A percentile compares a stretch with the other conserved stretches of the same genome.
Conservation (phyloP, 2,329 filamentous ascomycete genomes). For the Alternaria triticina region DNA sequence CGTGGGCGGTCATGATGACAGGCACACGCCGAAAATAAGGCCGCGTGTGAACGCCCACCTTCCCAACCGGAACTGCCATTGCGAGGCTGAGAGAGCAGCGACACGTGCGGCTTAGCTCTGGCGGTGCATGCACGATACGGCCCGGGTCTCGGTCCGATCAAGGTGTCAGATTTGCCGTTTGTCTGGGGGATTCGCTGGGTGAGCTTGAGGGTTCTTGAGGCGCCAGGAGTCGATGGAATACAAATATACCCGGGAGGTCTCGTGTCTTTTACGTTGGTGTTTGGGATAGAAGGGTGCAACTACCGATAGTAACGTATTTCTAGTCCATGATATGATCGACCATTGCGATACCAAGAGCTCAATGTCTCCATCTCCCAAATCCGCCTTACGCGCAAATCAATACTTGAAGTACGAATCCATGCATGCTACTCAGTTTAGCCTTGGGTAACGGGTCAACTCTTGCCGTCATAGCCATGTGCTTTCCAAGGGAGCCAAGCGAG, state of each 20-base stretch:
- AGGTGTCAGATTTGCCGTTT: not conserved
- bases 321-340: not conserved
- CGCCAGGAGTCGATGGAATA: not conserved
- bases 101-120: not conserved
- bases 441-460: not conserved
- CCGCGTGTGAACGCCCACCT: constrained; percentile 1
- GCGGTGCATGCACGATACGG: not conserved
- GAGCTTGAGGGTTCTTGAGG: not conserved
- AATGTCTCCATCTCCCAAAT: not conserved
- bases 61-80: not conserved
- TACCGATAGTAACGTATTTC: not conserved
- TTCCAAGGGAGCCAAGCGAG: not conserved
- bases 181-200: not conserved
- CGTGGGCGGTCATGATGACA: not conserved
- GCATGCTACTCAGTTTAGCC: not conserved
- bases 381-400: not conserved
- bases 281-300: not conserved
- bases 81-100: not conserved
- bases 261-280: not conserved
- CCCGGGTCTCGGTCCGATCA: not conserved
- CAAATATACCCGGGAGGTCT: not conserved
- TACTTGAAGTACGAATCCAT: not conserved
- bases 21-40: not conserved
- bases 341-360: not conserved
- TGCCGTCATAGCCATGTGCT: not conserved